phyloP scores from a whole-genome alignment of 2,329 filamentous ascomycete genomes.

The Pseudogymnoascus verrucosus region DNA sequence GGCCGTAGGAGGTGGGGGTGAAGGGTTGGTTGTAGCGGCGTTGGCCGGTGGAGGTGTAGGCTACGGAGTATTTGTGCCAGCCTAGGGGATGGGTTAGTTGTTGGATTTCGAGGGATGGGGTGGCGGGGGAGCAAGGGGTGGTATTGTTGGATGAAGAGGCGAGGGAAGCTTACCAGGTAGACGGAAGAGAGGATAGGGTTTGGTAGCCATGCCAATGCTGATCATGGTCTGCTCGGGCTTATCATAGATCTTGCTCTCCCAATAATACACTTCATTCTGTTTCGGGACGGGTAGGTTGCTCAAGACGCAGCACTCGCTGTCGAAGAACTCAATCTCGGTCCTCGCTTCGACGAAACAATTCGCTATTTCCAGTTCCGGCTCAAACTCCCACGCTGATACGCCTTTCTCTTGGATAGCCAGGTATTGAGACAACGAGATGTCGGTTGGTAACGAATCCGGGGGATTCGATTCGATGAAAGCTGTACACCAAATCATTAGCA shows the following conservation, averaged over 20 bases:
- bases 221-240: constrained; percentile 84
- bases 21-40: constrained; percentile 94
- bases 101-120: background rate
- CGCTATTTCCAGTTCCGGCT: constrained; percentile 96
- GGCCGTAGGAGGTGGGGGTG: constrained; percentile 68
- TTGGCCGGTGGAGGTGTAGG: constrained; percentile 80
- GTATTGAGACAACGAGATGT: constrained; percentile 96
- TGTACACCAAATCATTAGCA: constrained; percentile 31
- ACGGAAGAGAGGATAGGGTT: constrained; percentile 91
- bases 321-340: constrained; percentile 98
- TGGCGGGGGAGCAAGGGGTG: background rate
- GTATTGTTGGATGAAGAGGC: background rate
- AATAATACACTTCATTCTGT: constrained; percentile 99
- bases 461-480: constrained; percentile 92
- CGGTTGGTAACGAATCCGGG: constrained; percentile 88
- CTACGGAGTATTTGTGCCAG: constrained; percentile 85
- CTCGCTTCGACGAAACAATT: constrained; percentile 96
- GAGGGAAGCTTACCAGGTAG: constrained; percentile 63
- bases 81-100: constrained; percentile 40
- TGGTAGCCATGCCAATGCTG: constrained; percentile 90
- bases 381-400: constrained; percentile 99
- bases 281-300: constrained; percentile 95
- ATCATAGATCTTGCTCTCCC: constrained; percentile 98
- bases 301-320: constrained; percentile 85
- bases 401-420: constrained; percentile 98